Evolutionary conservation across 352 stramenopile species (phyloP).

Genomic region (Blastocystis sp.): DNA sequence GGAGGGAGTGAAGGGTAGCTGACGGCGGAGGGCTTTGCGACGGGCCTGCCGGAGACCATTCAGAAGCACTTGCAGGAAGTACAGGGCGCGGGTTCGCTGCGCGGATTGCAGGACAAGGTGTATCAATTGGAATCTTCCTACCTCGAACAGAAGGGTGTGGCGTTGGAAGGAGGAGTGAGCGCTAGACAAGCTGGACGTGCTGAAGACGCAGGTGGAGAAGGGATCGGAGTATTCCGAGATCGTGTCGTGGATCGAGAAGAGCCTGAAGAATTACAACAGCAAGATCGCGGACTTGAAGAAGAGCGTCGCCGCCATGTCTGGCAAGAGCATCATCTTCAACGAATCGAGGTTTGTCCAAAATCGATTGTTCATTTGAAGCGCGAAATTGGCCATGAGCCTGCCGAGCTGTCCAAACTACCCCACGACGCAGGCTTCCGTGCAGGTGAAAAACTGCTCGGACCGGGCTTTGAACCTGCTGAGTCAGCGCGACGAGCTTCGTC

Average conservation of each 20-base stretch:
- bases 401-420: slow-evolving; percentile 34
- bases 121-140: neutral
- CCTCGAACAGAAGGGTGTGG: neutral
- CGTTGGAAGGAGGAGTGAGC: neutral
- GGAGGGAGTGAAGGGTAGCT: slow-evolving; percentile 13
- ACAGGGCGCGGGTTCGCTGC: neutral
- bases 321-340: slow-evolving; percentile 23
- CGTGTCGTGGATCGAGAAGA: slow-evolving; percentile 6
- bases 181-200: neutral
- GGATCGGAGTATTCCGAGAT: neutral
- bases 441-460: neutral
- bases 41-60: slow-evolving; percentile 12
- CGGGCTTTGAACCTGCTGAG: neutral
- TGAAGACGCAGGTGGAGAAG: slow-evolving; percentile 12
- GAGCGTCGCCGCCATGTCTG: neutral
- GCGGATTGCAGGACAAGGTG: neutral
- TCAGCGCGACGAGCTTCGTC: neutral
- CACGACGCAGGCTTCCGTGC: neutral
- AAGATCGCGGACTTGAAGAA: slow-evolving; percentile 39
- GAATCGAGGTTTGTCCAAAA: neutral
- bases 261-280: neutral
- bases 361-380: neutral
- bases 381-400: slow-evolving; percentile 8
- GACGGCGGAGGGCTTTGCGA: neutral
- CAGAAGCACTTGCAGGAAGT: neutral